Base-by-base conservation (phyloP, 108 stramenopile genomes). In the Stephanodiscus triporus region DNA sequence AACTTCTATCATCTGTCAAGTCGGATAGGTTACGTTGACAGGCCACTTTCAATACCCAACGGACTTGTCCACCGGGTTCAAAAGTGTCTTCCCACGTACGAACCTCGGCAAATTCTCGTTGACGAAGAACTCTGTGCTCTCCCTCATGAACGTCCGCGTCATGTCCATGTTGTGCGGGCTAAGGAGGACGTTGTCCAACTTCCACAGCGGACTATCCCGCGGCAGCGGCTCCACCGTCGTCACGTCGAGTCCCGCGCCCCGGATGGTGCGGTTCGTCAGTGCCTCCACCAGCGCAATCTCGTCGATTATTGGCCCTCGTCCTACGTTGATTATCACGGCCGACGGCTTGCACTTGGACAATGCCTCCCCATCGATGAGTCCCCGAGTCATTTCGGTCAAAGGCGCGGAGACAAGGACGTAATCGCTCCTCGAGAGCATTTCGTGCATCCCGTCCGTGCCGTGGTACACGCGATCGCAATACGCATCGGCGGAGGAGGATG, bases 161-260 rank as follows among this genome's bases (percentile, higher is more conserved):
- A 76, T 76, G 48, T 89, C 90, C 90, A 89, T 91, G 50, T 89
- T 88, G 75, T 97, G 95, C 38, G 97, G 94, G 51, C 81, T 86
- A 13, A 96, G 32, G 8, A 97, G 69, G 0, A 96, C 90, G 78
- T 94, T 94, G 47, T 90, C 87, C 71, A 96, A 51, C 30, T 73
- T 71, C 97, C 97, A 97, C 22, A 97, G 68, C 14, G 57, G 69
- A 55, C 88, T 91, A 0, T 82, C 70, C 45, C 75, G 61, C 13
- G 95, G 94, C 9, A 97, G 78, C 1, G 97, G 97, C 59, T 97
- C 97, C 11, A 78, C 68, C 9, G 84, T 77, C 72, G 89, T 87
- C 9, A 97, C 97, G 75, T 97, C 97, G 56, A 97, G 63, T 7
- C 88, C 97, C 1, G 95, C 95, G 14, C 94, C 95, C 49, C 89